Percentiles rank a stretch among this genome's conserved stretches.
Conservation (phyloP, 1,139 yeast genomes). For the Candida sp. region DNA sequence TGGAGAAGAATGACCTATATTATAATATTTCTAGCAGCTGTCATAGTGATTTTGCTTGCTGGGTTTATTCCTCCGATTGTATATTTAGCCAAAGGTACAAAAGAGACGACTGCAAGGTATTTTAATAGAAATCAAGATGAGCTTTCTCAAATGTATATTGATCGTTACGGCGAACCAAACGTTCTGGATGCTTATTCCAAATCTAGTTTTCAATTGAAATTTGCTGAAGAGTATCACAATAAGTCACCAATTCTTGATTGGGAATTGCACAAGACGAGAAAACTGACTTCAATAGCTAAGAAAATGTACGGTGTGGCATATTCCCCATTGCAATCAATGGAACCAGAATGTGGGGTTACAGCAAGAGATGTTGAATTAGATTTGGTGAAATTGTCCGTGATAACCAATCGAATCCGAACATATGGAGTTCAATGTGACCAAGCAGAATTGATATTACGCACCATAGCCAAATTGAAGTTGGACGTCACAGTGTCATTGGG, state of each 20-base stretch:
- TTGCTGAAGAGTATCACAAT: not conserved
- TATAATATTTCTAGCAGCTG: constrained; percentile 5
- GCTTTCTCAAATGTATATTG: not conserved
- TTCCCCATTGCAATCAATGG: constrained; percentile 50
- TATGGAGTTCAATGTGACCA: constrained; percentile 68
- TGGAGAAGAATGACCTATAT: not conserved
- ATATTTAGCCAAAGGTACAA: constrained; percentile 19
- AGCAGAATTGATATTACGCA: constrained; percentile 47
- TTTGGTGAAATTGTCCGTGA: constrained; percentile 50
- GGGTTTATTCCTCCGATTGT: constrained; percentile 19
- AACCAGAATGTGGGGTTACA: constrained; percentile 51
- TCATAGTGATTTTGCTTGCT: constrained; percentile 13
- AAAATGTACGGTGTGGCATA: constrained; percentile 57
- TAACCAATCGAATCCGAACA: constrained; percentile 55
- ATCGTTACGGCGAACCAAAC: not conserved
- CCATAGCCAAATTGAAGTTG: constrained; percentile 47
- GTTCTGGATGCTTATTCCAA: not conserved
- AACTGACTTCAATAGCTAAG: not conserved
- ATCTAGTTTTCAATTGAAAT: not conserved
- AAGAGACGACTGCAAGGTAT: constrained; percentile 13
- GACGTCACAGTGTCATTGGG: constrained; percentile 62
- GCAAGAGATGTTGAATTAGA: constrained; percentile 52
- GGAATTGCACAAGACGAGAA: not conserved
- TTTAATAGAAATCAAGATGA: constrained; percentile 8
- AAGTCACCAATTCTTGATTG: not conserved